Evolutionary conservation across 2,329 filamentous ascomycete species (phyloP), one percentile per base, ranked within the genome.

Genomic region (Aspergillus alliaceus): DNA sequence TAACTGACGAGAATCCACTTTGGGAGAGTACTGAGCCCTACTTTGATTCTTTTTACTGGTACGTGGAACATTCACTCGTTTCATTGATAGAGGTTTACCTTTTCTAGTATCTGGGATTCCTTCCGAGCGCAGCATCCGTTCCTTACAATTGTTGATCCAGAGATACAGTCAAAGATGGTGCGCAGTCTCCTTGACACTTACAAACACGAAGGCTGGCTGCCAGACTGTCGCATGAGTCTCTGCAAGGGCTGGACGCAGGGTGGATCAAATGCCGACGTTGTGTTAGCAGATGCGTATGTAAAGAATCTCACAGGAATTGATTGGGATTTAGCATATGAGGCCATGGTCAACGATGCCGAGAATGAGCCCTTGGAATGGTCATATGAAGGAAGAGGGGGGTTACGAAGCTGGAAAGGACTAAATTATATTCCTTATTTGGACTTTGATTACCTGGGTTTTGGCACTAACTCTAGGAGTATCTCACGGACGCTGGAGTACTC

Each of bases 401-500:
- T 91, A 12, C 79, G 82, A 57, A 88, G 85, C 61, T 91, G 89
- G 89, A 90, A 90, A 66, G 70, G 69, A 0, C 77, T 90, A 1
- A 82, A 86, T 5, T 92, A 90, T 66, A 87, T 92, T 27, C 89
- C 89, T 0, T 83, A 84, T 0, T 82, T 88, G 52, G 87, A 91
- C 60, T 87, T 87, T 51, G 89, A 91, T 69, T 78, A 80, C 2
- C 73, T 81, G 31, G 87, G 87, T 1, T 86, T 87, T 32, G 89
- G 89, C 0, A 86, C 86, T 0, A 83, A 89, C 74, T 90, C 89
- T 0, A 80, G 89, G 8, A 87, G 83, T 59, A 83, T 91, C 44
- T 90, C 86, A 1, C 82, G 89, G 11, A 91, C 88, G 0, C 79
- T 91, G 1, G 89, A 92, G 68, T 92, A 92, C 68, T 83, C 86